Evolutionary conservation across 2,329 filamentous ascomycete species (phyloP), one percentile per base, ranked within the genome.

Genomic region (Laburnicola sp.): DNA sequence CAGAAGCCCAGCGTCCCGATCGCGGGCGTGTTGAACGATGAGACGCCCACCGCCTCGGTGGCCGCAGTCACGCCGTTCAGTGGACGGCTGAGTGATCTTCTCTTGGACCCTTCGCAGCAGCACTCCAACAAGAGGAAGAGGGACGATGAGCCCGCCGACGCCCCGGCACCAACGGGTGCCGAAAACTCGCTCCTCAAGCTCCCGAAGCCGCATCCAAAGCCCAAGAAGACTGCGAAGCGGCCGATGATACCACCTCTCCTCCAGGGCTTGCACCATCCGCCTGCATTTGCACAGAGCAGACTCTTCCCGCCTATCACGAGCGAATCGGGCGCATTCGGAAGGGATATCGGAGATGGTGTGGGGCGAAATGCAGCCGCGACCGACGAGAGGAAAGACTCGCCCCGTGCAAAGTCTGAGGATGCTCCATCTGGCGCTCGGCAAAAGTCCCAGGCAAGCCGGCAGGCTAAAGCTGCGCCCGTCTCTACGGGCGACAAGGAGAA

Each of bases 261-360:
- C 8, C 84, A 84, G 60, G 83, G 83, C 6, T 68, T 86, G 37
- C 83, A 86, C 68, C 82, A 86, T 55, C 84, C 84, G 2, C 84
- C 84, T 10, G 83, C 83, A 6, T 51, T 69, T 10, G 65, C 69
- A 3, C 81, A 85, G 65, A 82, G 82, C 39, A 78, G 80, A 9
- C 69, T 86, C 5, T 79, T 86, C 41, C 84, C 84, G 4, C 82
- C 82, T 3, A 86, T 86, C 48, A 81, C 81, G 57, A 75, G 79
- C 27, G 78, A 80, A 30, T 59, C 61, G n/a, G 63, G 55, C 40
- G 54, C 54, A 21, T 63, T 68, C 48, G 51, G 59, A 21, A 53
- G 58, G 35, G 59, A 63, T 25, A 60, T 64, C 28, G 53, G 59
- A 10, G 59, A 62, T 1, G 48, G 56, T 25, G 45, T 57, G 21